Conservation (phyloP, 2,329 filamentous ascomycete species). For the Talaromyces funiculosus region DNA sequence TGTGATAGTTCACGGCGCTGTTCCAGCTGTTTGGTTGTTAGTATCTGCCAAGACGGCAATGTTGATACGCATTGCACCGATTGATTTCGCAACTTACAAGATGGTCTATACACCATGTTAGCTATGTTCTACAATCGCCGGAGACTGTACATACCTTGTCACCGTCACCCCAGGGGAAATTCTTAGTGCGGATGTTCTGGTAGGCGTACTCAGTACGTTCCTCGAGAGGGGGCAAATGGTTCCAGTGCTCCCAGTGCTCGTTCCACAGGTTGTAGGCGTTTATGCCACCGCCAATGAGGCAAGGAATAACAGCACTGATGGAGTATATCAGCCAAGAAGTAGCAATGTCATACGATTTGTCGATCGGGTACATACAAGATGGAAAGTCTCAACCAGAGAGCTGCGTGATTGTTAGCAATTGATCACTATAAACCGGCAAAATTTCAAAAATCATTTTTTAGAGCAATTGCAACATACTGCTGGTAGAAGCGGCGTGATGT, state of each 20-base stretch:
- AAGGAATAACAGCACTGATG: conserved; percentile 66
- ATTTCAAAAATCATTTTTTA: background rate
- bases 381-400: conserved; percentile 92
- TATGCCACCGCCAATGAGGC: conserved; percentile 62
- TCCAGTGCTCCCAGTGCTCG: conserved; percentile 96
- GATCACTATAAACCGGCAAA: background rate
- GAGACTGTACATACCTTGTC: conserved; percentile 67
- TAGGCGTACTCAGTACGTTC: conserved; percentile 91
- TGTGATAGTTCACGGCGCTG: conserved; percentile 90
- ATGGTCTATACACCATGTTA: conserved; percentile 47
- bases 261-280: conserved; percentile 91
- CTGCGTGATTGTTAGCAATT: conserved; percentile 46
- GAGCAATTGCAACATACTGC: conserved; percentile 56
- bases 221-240: conserved; percentile 77
- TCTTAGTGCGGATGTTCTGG: conserved; percentile 96
- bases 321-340: conserved; percentile 10
- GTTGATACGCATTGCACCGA: background rate
- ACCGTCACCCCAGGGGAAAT: conserved; percentile 90
- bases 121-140: background rate
- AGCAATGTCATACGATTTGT: background rate
- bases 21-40: conserved; percentile 67
- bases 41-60: background rate
- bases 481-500: conserved; percentile 78
- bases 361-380: conserved; percentile 67
- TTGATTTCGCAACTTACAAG: conserved; percentile 51